phyloP scores from a whole-genome alignment of 768 basidiomycete species.

The Chlorophyllum brunneum region DNA sequence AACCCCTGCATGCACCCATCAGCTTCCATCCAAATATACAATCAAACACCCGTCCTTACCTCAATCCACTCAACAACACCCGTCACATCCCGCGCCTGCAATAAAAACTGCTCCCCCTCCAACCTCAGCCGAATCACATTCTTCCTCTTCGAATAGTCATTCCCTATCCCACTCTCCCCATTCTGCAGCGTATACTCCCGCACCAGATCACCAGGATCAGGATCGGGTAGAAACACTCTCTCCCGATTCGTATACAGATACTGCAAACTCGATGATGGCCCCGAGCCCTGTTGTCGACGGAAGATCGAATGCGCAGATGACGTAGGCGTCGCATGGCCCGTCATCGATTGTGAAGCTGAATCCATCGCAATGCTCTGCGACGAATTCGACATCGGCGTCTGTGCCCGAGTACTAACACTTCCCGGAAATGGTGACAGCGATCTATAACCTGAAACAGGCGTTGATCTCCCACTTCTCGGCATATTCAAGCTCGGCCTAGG shows the following conservation, averaged over 20 bases:
- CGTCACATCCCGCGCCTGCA: conserved; percentile 82
- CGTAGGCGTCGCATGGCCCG: conserved; percentile 1
- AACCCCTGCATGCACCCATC: conserved; percentile 49
- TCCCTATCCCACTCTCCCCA: conserved; percentile 92
- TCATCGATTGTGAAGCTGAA: neutral
- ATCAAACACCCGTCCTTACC: conserved; percentile 38
- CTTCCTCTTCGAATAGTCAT: conserved; percentile 90
- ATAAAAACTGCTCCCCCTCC: conserved; percentile 94
- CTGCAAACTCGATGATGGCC: neutral
- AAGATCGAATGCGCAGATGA: conserved; percentile 7
- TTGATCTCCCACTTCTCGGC: conserved; percentile 22
- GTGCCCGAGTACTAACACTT: conserved; percentile 1
- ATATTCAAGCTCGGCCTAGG: conserved; percentile 32
- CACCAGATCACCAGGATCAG: conserved; percentile 51
- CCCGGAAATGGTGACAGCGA: conserved; percentile 11
- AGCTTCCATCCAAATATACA: neutral
- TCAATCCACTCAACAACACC: conserved; percentile 96
- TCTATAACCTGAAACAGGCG: conserved; percentile 16
- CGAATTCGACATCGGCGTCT: conserved; percentile 8
- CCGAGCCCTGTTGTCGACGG: conserved; percentile 1
- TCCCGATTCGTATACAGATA: conserved; percentile 9
- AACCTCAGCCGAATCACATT: conserved; percentile 90
- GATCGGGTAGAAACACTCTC: conserved; percentile 30
- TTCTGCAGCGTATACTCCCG: conserved; percentile 78
- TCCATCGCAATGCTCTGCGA: conserved; percentile 9